Evolutionary conservation across 2,329 filamentous ascomycete genomes (phyloP).

Genomic region (Pseudogymnoascus sp.): DNA sequence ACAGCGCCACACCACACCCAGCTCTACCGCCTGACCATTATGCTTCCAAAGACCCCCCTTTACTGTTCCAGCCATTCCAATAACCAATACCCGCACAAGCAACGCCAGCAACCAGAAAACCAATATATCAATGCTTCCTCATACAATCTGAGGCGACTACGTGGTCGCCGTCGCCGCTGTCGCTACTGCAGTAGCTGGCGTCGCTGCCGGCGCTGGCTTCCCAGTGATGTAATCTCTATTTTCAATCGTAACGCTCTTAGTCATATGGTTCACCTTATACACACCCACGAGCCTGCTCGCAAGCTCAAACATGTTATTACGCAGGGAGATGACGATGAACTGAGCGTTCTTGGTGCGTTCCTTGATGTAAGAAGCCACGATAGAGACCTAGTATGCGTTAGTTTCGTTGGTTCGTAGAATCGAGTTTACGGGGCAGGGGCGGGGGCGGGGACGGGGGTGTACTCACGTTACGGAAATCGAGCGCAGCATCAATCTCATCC

Average conservation of each 20-base stretch:
- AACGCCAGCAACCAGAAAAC: neutral
- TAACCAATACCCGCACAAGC: neutral
- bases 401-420: slow-evolving; percentile 8
- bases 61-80: neutral
- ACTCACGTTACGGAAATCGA: slow-evolving; percentile 96
- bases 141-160: neutral
- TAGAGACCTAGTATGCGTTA: slow-evolving; percentile 65
- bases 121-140: neutral
- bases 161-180: neutral
- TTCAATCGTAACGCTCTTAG: slow-evolving; percentile 84
- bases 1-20: neutral
- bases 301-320: slow-evolving; percentile 99
- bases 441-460: neutral
- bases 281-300: slow-evolving; percentile 92
- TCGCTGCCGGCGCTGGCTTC: neutral
- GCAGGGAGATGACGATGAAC: slow-evolving; percentile 94
- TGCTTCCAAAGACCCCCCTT: neutral
- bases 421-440: neutral
- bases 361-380: slow-evolving; percentile 98
- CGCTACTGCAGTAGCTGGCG: no score
- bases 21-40: neutral
- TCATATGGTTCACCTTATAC: slow-evolving; percentile 99
- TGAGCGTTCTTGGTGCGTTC: slow-evolving; percentile 98
- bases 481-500: slow-evolving; percentile 97
- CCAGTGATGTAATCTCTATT: slow-evolving; percentile 63